phyloP scores from a whole-genome alignment of 2,329 filamentous ascomycete genomes.

The Endoconidiophora polonica region DNA sequence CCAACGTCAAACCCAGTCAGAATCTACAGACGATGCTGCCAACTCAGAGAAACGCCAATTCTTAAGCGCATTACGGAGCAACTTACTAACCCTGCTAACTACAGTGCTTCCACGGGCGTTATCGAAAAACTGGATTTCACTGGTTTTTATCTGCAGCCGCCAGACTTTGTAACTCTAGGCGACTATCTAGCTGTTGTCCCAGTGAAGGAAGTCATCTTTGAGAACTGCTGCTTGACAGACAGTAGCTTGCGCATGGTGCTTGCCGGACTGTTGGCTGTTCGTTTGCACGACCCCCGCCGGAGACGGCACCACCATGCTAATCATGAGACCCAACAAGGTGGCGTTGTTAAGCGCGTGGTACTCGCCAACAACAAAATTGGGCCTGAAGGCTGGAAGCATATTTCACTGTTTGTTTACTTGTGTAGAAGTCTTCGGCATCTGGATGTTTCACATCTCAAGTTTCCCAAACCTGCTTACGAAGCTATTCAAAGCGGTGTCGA shows the following conservation, averaged over 20 bases:
- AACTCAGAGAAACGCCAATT: constrained; percentile 81
- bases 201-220: constrained; percentile 68
- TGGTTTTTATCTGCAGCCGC: constrained; percentile 65
- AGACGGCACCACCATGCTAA: constrained; percentile 15
- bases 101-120: constrained; percentile 50
- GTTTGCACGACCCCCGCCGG: constrained; percentile 40
- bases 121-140: constrained; percentile 72
- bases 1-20: constrained; percentile 83
- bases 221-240: constrained; percentile 74
- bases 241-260: constrained; percentile 76
- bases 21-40: constrained; percentile 89
- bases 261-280: constrained; percentile 69
- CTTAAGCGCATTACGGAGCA: constrained; percentile 85
- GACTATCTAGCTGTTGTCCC: constrained; percentile 92
- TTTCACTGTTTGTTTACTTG: constrained; percentile 79
- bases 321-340: constrained; percentile 35
- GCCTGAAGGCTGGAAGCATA: constrained; percentile 75
- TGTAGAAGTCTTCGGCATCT: constrained; percentile 72
- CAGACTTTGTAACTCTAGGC: constrained; percentile 72
- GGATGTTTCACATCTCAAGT: constrained; percentile 71
- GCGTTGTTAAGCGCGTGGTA: constrained; percentile 71
- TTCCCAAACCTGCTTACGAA: constrained; percentile 32
- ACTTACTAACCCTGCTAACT: constrained; percentile 54
- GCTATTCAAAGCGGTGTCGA: constrained; percentile 15
- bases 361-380: constrained; percentile 88